phyloP scores from a whole-genome alignment of 2,329 filamentous ascomycete genomes.

The Fonsecaea multimorphosa region DNA sequence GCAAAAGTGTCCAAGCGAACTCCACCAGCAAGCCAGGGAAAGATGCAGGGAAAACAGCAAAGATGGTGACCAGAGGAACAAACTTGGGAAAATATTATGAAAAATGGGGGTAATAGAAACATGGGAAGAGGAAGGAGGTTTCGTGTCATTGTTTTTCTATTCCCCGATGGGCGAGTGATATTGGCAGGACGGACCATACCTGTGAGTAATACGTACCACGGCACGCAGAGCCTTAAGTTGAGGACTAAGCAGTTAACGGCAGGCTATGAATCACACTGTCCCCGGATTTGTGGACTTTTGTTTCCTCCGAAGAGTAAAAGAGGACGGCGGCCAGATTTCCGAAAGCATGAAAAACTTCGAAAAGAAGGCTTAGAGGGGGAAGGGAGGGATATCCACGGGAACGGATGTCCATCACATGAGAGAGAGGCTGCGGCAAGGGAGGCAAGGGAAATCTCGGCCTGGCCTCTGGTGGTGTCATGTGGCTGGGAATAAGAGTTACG shows the following conservation, averaged over 20 bases:
- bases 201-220: constrained; percentile 27
- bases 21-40: constrained; percentile 26
- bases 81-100: constrained; percentile 26
- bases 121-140: constrained; percentile 25
- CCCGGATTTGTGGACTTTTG: constrained; percentile 17
- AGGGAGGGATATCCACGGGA: constrained; percentile 14
- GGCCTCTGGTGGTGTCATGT: neutral
- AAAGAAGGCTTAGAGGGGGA: no score
- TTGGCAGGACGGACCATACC: constrained; percentile 23
- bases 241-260: constrained; percentile 38
- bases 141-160: constrained; percentile 37
- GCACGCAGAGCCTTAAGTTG: constrained; percentile 23
- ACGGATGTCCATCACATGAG: constrained; percentile 2
- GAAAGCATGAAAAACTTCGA: neutral
- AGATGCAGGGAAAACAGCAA: constrained; percentile 23
- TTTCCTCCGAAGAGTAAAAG: neutral
- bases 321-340: constrained; percentile 3
- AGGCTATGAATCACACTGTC: constrained; percentile 32
- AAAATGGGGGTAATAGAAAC: constrained; percentile 40
- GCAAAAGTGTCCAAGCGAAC: constrained; percentile 17
- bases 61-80: neutral
- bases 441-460: neutral
- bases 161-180: neutral
- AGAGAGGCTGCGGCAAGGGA: constrained; percentile 1
- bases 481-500: constrained; percentile 1